Conservation (phyloP, 2,329 filamentous ascomycete species). For the Xylaria sp. region DNA sequence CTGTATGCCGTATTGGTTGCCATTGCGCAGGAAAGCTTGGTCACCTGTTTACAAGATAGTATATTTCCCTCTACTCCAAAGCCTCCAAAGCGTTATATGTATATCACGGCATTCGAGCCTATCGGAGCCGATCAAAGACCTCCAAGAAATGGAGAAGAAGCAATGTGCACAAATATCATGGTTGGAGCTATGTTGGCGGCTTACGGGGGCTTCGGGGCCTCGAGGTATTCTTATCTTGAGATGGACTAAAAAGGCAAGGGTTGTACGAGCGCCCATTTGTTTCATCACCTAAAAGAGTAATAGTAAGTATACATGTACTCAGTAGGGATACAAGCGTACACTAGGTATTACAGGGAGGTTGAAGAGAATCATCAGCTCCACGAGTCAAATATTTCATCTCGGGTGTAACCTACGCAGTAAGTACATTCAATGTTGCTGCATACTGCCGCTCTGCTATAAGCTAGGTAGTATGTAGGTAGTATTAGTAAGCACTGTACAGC, state of each 20-base stretch:
- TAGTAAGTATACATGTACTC: too few species aligned
- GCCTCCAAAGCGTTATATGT: too few species aligned
- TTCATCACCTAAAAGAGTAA: constrained; percentile 4
- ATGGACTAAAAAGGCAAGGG: neutral
- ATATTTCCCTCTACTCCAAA: constrained; percentile 12
- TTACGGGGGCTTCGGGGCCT: neutral
- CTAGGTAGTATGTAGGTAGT: neutral
- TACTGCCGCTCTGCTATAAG: too few species aligned
- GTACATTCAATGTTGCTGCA: too few species aligned
- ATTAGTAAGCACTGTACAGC: neutral
- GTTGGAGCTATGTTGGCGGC: neutral
- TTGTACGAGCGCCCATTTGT: neutral
- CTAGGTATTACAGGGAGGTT: neutral
- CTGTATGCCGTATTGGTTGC: neutral
- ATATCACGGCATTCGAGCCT: neutral
- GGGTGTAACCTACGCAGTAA: neutral
- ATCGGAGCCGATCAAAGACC: neutral
- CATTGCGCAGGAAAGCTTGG: constrained; percentile 17
- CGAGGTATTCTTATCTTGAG: constrained; percentile 12
- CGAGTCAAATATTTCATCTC: constrained; percentile 1
- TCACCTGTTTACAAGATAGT: constrained; percentile 24
- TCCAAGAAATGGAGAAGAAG: constrained; percentile 6
- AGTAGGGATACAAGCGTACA: too few species aligned
- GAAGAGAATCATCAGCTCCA: neutral
- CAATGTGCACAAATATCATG: constrained; percentile 7